Percentiles rank a stretch among this genome's conserved stretches.
Conservation (phyloP, 2,329 filamentous ascomycete genomes). For the Aurifilum marmelostoma region DNA sequence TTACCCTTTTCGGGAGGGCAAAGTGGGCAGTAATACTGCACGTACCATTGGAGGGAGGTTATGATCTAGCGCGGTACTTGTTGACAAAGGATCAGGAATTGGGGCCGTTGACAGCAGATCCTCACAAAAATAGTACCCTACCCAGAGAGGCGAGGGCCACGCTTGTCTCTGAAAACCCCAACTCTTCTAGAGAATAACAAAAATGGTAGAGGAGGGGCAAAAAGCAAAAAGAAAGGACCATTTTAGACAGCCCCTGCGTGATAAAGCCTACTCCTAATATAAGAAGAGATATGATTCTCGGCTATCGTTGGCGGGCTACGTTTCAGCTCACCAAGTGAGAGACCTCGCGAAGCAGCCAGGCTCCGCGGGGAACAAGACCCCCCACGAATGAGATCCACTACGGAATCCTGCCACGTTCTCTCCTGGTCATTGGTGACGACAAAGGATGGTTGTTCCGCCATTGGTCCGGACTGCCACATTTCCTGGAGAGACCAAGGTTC, state of each 20-base stretch:
- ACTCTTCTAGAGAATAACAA: not conserved
- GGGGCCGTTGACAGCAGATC: not conserved
- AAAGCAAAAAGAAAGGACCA: not conserved
- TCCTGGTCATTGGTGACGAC: not conserved
- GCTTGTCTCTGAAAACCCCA: not conserved
- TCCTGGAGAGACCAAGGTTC: not conserved
- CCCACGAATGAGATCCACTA: not conserved
- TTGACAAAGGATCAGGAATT: not conserved
- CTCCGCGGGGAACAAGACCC: not conserved
- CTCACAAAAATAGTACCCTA: too few species aligned
- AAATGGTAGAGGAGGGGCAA: not conserved
- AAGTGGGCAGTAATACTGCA: not conserved
- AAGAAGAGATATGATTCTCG: not conserved
- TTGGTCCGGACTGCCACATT: not conserved
- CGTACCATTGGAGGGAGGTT: not conserved
- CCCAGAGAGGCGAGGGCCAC: too few species aligned
- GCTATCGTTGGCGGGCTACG: not conserved
- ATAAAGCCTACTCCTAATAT: too few species aligned
- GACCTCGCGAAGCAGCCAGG: not conserved
- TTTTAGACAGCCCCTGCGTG: not conserved
- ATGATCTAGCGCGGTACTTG: not conserved
- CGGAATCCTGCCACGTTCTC: not conserved
- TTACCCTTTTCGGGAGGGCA: not conserved
- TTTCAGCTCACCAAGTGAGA: not conserved
- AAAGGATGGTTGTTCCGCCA: not conserved